These are phyloP conservation scores for Aspergillus floridensis DNA, from an alignment of 2,329 filamentous ascomycete species.

Conservation along the genomic window DNA sequence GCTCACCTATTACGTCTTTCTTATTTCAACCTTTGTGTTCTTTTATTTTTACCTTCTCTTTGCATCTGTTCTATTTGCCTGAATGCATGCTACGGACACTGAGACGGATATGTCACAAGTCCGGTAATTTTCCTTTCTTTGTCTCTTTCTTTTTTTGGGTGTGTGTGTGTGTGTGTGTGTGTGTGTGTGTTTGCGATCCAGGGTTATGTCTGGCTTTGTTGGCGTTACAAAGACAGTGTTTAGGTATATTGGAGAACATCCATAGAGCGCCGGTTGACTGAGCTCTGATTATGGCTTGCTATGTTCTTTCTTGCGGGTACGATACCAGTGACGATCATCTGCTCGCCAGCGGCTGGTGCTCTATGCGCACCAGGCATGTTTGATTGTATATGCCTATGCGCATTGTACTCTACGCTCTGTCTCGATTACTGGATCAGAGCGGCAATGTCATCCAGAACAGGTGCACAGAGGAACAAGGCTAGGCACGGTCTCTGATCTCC, in stretches of 20 bases:
- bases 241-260: constrained; percentile 27
- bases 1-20: constrained; percentile 14
- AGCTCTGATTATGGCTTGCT: constrained; percentile 17
- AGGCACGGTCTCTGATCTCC: neutral
- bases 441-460: neutral
- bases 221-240: constrained; percentile 38
- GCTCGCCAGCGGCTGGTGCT: constrained; percentile 5
- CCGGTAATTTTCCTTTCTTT: constrained; percentile 30
- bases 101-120: constrained; percentile 33
- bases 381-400: neutral
- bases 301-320: constrained; percentile 10
- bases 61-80: constrained; percentile 1
- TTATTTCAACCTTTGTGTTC: constrained; percentile 15
- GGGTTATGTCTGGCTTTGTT: constrained; percentile 29
- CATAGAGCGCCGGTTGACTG: constrained; percentile 22
- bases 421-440: neutral
- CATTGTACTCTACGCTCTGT: neutral
- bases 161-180: no score
- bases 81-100: constrained; percentile 17
- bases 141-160: constrained; percentile 25
- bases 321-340: neutral
- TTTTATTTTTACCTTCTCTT: constrained; percentile 18
- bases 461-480: neutral
- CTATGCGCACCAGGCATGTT: constrained; percentile 19
- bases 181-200: constrained; percentile 24